phyloP scores from a whole-genome alignment of 441 rosid genomes.

The Codiaeum variegatum region DNA sequence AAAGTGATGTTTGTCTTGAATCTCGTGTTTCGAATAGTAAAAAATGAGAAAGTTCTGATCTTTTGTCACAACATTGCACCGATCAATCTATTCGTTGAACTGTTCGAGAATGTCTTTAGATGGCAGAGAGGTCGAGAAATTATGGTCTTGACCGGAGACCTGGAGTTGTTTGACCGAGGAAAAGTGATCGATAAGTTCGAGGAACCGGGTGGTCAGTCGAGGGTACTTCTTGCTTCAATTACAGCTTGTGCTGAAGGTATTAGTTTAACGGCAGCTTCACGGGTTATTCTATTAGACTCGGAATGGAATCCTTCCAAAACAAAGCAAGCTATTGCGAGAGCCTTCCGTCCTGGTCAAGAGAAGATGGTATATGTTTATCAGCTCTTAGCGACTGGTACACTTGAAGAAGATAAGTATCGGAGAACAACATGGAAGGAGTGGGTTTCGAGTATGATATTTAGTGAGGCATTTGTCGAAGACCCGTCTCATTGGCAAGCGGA shows the following conservation, averaged over 20 bases:
- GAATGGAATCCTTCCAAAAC: conserved; percentile 99
- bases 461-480: conserved; percentile 87
- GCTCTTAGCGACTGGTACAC: conserved; percentile 69
- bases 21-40: conserved; percentile 66
- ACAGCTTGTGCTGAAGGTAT: conserved; percentile 96
- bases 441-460: conserved; percentile 95
- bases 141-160: conserved; percentile 73
- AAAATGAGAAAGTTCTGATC: conserved; percentile 72
- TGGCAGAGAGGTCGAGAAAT: conserved; percentile 82
- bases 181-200: conserved; percentile 79
- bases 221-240: conserved; percentile 74
- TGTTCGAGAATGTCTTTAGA: conserved; percentile 64
- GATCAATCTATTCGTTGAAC: conserved; percentile 50
- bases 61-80: conserved; percentile 99
- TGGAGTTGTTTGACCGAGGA: conserved; percentile 86
- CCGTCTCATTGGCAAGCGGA: conserved; percentile 86
- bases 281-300: conserved; percentile 75
- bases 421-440: conserved; percentile 98
- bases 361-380: conserved; percentile 90
- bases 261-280: conserved; percentile 90
- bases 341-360: conserved; percentile 89
- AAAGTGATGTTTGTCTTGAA: conserved; percentile 92
- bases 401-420: conserved; percentile 82
- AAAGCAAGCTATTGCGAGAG: conserved; percentile 94
- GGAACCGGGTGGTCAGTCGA: conserved; percentile 61